phyloP scores from a whole-genome alignment of 371 early-diverging fungal genomes.

The Capillidium rhysosporum region DNA sequence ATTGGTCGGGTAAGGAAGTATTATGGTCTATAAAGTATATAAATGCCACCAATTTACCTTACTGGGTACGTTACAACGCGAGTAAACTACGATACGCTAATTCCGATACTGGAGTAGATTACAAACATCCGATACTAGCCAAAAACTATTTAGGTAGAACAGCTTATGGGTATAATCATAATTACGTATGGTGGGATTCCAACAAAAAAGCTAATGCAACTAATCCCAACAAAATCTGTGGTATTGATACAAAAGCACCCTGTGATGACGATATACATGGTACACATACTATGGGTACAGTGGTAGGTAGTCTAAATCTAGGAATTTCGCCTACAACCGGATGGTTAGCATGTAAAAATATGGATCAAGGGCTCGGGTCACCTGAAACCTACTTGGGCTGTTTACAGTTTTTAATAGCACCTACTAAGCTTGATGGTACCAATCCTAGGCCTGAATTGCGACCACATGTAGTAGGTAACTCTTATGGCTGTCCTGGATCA shows the following conservation, averaged over 20 bases:
- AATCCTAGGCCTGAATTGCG: not conserved
- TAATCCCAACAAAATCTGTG: not conserved
- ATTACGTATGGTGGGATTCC: not conserved
- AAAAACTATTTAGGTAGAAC: constrained; percentile 13
- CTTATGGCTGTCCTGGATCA: not conserved
- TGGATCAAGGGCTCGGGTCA: not conserved
- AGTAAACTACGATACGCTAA: not conserved
- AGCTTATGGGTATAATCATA: not conserved
- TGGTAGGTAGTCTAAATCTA: not conserved
- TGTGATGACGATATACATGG: not conserved
- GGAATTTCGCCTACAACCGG: not conserved
- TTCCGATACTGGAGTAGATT: constrained; percentile 37
- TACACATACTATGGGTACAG: not conserved
- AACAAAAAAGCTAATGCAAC: not conserved
- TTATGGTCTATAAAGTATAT: not conserved
- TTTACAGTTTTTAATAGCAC: not conserved
- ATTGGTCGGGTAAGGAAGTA: not conserved
- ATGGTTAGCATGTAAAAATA: not conserved
- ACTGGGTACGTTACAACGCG: not conserved
- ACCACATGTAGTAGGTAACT: not conserved
- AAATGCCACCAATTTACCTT: not conserved
- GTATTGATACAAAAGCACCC: not conserved
- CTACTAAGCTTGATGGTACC: not conserved
- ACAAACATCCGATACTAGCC: constrained; percentile 47
- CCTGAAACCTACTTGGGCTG: not conserved